Conservation (phyloP, 2,329 filamentous ascomycete species). For the Phyllosticta citribraziliensis region DNA sequence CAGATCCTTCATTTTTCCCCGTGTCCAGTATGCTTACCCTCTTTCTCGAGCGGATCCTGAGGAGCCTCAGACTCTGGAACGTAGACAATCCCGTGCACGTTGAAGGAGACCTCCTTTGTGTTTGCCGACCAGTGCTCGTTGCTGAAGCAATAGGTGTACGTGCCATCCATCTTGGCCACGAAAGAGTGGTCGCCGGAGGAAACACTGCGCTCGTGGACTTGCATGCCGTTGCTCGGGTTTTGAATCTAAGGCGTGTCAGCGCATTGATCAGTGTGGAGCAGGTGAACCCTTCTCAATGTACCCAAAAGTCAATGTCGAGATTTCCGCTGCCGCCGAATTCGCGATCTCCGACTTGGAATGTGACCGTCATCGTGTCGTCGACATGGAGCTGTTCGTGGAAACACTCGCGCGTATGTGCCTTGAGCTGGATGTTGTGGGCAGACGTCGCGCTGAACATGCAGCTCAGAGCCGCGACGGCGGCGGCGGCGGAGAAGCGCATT, state of each 20-base stretch:
- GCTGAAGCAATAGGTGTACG: conserved; percentile 95
- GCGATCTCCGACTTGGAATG: conserved; percentile 93
- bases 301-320: conserved; percentile 96
- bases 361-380: conserved; percentile 97
- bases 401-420: conserved; percentile 88
- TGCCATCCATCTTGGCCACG: conserved; percentile 73
- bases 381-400: conserved; percentile 89
- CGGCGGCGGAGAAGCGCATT: conserved; percentile 24
- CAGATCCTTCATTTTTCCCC: neutral
- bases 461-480: conserved; percentile 36
- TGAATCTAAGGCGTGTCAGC: conserved; percentile 48
- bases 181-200: conserved; percentile 93
- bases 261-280: neutral
- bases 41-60: conserved; percentile 79
- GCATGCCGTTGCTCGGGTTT: conserved; percentile 65
- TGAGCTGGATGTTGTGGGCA: conserved; percentile 93
- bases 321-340: conserved; percentile 94
- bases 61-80: conserved; percentile 79
- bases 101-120: conserved; percentile 97
- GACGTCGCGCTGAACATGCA: conserved; percentile 54
- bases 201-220: conserved; percentile 68
- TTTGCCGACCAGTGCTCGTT: conserved; percentile 97
- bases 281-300: conserved; percentile 33
- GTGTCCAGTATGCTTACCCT: conserved; percentile 50
- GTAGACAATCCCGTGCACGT: conserved; percentile 97